Evolutionary conservation across 306 rosid genomes (phyloP), one percentile per base, ranked within the genome.

Genomic region (Quercus wislizeni): DNA sequence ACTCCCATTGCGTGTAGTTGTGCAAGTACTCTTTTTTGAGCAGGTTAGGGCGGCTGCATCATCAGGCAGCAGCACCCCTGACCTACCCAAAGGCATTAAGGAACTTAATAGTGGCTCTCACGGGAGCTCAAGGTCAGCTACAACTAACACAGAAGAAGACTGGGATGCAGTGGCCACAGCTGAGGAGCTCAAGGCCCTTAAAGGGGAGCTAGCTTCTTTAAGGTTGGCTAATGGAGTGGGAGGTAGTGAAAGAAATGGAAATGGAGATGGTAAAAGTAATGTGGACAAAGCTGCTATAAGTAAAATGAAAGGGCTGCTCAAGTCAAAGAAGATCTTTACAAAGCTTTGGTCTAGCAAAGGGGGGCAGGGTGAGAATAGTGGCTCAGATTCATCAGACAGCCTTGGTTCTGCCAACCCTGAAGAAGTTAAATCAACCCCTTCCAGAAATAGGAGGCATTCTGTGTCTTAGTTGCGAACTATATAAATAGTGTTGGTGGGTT

Each of bases 1-100:
- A 83, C 94, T 96, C 5, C 99, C 99, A 0, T 71, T 93, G 83
- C 96, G 99, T 0, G 97, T 96, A 10, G 94, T 96, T 7, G 97
- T 96, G 88, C 99, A 96, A 86, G 93, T 96, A 76, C 91, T 96
- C 74, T 93, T 90, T 71, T 96, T 96, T 18, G 99, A 93, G 92
- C 99, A 96, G 79, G 92, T 93, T 20, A 88, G 97, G 74, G 87
- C 89, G 1, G 85, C 96, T 1, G 87, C 89, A 46, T 87, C 94
- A 67, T 96, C 99, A 0, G 99, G 99, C 59, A 84, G 92, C 73
- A 93, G 94, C 93, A 96, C 99, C 38, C 98, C 99, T 1, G 99
- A 93, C 92, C 84, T 91, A 30, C 87, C 92, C 38, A 91, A 76
- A 78, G 94, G 92, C 82, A 85, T 87, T 68, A 91, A 86, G 85